phyloP scores from a whole-genome alignment of 805 yeast species.

The Myxozyma nipponensis region DNA sequence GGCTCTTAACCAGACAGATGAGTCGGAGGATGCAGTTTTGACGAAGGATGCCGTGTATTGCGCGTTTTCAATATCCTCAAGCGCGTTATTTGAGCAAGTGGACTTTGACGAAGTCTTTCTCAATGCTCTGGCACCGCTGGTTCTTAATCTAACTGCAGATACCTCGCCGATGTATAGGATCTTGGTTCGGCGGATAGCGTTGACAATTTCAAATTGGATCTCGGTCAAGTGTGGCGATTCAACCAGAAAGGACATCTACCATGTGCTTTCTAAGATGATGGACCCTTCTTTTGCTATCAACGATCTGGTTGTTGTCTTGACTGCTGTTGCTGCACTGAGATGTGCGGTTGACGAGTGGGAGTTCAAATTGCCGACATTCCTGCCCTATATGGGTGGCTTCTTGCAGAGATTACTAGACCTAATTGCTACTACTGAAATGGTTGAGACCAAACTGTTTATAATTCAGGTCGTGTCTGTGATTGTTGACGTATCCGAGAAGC shows the following conservation, averaged over 20 bases:
- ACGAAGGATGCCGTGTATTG: slow-evolving; percentile 75
- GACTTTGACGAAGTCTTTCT: slow-evolving; percentile 59
- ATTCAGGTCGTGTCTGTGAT: slow-evolving; percentile 64
- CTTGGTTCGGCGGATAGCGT: slow-evolving; percentile 70
- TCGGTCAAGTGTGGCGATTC: slow-evolving; percentile 58
- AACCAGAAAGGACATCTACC: slow-evolving; percentile 56
- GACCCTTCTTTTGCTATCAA: slow-evolving; percentile 45
- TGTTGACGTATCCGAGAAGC: slow-evolving; percentile 35
- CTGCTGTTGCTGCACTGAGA: slow-evolving; percentile 67
- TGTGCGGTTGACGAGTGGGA: slow-evolving; percentile 82
- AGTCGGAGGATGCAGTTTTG: slow-evolving; percentile 46
- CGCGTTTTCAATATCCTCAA: slow-evolving; percentile 75
- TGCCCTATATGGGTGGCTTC: slow-evolving; percentile 52
- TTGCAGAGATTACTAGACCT: slow-evolving; percentile 50
- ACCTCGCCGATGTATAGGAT: slow-evolving; percentile 52
- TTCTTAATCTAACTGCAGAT: slow-evolving; percentile 29
- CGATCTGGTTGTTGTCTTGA: slow-evolving; percentile 77
- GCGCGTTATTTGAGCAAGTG: slow-evolving; percentile 58
- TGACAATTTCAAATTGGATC: slow-evolving; percentile 79
- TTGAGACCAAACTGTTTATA: slow-evolving; percentile 75
- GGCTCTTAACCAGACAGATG: slow-evolving; percentile 1
- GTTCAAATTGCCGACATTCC: slow-evolving; percentile 63
- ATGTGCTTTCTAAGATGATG: slow-evolving; percentile 52
- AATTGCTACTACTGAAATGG: slow-evolving; percentile 49
- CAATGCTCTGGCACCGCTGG: slow-evolving; percentile 61